These are phyloP conservation scores for Alternaria ventricosa DNA, from an alignment of 2,329 filamentous ascomycete genomes.

Conservation along the genomic window DNA sequence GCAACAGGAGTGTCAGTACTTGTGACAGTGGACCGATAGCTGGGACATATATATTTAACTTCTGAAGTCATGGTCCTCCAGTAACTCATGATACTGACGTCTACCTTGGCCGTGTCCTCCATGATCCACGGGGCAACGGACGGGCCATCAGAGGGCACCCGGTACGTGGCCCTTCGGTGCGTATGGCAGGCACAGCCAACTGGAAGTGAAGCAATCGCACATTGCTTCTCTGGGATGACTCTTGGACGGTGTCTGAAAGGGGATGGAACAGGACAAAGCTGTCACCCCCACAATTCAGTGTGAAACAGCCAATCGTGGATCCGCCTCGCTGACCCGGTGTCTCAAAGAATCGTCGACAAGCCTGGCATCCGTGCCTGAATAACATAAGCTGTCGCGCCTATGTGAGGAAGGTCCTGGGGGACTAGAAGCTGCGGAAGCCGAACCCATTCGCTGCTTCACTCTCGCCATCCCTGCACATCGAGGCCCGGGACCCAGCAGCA, in stretches of 20 bases:
- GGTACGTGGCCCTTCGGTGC: slow-evolving; percentile 42
- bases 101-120: slow-evolving; percentile 25
- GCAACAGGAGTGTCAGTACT: slow-evolving; percentile 23
- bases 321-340: slow-evolving; percentile 40
- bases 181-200: slow-evolving; percentile 32
- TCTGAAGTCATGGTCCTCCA: slow-evolving; percentile 17
- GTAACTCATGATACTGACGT: slow-evolving; percentile 16
- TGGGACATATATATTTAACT: slow-evolving; percentile 29
- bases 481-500: slow-evolving; percentile 29
- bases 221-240: slow-evolving; percentile 33
- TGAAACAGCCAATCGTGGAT: slow-evolving; percentile 34
- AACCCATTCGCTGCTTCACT: slow-evolving; percentile 32
- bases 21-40: slow-evolving; percentile 28
- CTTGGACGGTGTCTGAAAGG: slow-evolving; percentile 37
- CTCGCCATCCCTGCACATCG: slow-evolving; percentile 21
- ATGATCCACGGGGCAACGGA: slow-evolving; percentile 37
- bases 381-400: slow-evolving; percentile 26
- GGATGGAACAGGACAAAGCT: slow-evolving; percentile 34
- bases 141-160: slow-evolving; percentile 39
- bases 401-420: slow-evolving; percentile 22
- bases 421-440: slow-evolving; percentile 15
- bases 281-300: slow-evolving; percentile 26
- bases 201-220: slow-evolving; percentile 41
- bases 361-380: slow-evolving; percentile 27
- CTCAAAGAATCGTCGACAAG: slow-evolving; percentile 36